Conservation (phyloP, 768 basidiomycete genomes). For the Antrodiella citrinella region DNA sequence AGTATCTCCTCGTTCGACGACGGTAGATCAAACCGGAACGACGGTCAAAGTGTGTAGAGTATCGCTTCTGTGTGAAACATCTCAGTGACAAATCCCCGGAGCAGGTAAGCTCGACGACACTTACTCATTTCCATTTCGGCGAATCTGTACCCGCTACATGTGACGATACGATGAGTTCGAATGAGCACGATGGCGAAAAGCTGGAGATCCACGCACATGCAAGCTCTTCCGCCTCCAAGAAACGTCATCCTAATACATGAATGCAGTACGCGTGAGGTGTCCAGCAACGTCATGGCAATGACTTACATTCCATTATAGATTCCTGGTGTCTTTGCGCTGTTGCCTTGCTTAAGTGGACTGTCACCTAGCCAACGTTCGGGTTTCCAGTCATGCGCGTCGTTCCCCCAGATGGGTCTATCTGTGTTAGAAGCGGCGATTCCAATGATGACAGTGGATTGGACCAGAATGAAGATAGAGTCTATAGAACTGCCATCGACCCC, state of each 20-base stretch:
- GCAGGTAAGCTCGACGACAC: slow-evolving; percentile 7
- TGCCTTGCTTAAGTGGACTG: slow-evolving; percentile 2
- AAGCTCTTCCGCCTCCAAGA: slow-evolving; percentile 14
- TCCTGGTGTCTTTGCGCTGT: slow-evolving; percentile 7
- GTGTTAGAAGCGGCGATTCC: slow-evolving; percentile 41
- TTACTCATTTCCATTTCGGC: slow-evolving; percentile 18
- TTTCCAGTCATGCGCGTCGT: slow-evolving; percentile 46
- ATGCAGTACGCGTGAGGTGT: neutral
- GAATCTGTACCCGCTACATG: slow-evolving; percentile 16
- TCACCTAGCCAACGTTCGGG: slow-evolving; percentile 54
- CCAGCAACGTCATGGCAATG: neutral
- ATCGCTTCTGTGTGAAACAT: neutral
- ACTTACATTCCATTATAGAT: slow-evolving; percentile 11
- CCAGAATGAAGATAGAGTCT: slow-evolving; percentile 34
- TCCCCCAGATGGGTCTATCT: slow-evolving; percentile 51
- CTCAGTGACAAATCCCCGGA: neutral
- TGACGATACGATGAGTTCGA: neutral
- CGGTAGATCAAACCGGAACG: slow-evolving; percentile 1
- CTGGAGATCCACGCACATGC: slow-evolving; percentile 10
- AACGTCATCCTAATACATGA: slow-evolving; percentile 15
- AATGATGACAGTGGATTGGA: slow-evolving; percentile 36
- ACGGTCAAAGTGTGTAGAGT: neutral
- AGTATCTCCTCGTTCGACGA: neutral
- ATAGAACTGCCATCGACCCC: slow-evolving; percentile 33
- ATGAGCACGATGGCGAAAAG: neutral